phyloP scores from a whole-genome alignment of 2,329 filamentous ascomycete genomes.

The Pseudogymnoascus sp. region DNA sequence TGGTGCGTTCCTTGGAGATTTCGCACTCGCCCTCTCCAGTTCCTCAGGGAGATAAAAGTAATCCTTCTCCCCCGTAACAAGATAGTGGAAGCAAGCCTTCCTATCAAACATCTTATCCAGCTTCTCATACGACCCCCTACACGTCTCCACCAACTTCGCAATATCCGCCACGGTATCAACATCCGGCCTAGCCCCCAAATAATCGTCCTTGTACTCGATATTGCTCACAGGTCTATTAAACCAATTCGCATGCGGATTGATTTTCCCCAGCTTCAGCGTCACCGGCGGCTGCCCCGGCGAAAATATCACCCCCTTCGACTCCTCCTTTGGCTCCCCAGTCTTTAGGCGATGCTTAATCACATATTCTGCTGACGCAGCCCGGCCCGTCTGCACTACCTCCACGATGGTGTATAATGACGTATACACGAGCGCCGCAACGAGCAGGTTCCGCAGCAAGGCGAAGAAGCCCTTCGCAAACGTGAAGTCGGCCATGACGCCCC shows the following conservation, averaged over 20 bases:
- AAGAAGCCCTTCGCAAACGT: conserved; percentile 23
- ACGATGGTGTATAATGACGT: conserved; percentile 37
- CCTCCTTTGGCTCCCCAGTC: conserved; percentile 1
- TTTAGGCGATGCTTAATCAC: not conserved
- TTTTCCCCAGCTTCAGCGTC: conserved; percentile 39
- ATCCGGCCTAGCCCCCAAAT: conserved; percentile 43
- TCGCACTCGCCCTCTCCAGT: conserved; percentile 29
- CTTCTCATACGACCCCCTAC: conserved; percentile 45
- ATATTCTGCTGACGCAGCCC: conserved; percentile 27
- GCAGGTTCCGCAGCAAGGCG: conserved; percentile 38
- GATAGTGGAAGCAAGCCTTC: conserved; percentile 45
- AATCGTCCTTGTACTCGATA: conserved; percentile 46
- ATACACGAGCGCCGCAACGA: conserved; percentile 38
- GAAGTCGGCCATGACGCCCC: conserved; percentile 5
- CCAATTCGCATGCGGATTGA: conserved; percentile 47
- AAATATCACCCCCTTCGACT: not conserved
- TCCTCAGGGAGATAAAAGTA: conserved; percentile 42
- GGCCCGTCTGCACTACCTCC: conserved; percentile 36
- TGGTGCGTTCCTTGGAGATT: conserved; percentile 28
- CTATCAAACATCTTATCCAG: conserved; percentile 51
- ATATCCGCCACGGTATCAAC: conserved; percentile 49
- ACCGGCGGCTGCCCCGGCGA: conserved; percentile 30
- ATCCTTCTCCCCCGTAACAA: conserved; percentile 42
- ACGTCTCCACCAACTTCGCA: conserved; percentile 45
- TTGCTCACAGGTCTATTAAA: conserved; percentile 47